Percentiles rank a stretch among this genome's conserved stretches.
These are phyloP conservation scores for Lodderomyces beijingensis DNA, from an alignment of 1,139 yeast genomes.

Conservation along the genomic window DNA sequence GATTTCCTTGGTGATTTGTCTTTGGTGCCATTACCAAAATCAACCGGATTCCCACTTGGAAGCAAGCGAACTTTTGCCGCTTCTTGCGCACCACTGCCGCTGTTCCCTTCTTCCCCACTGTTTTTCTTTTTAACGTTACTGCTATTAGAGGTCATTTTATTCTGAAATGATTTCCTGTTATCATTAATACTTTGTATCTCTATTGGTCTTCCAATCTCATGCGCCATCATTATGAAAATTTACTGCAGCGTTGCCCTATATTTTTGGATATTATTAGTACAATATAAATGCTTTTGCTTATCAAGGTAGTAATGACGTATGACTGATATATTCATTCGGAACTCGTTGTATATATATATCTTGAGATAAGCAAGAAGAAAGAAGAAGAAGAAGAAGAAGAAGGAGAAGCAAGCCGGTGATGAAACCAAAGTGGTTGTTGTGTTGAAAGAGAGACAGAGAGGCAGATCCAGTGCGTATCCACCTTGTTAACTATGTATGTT, in stretches of 20 bases:
- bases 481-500: no score
- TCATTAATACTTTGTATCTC: constrained; percentile 14
- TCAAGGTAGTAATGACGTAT: no score
- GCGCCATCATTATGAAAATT: constrained; percentile 35
- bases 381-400: not conserved
- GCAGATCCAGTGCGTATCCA: no score
- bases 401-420: not conserved
- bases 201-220: constrained; percentile 26
- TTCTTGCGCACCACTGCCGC: not conserved
- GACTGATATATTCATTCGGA: no score
- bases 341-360: no score
- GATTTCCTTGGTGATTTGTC: constrained; percentile 5
- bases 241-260: no score
- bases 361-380: no score
- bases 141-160: not conserved
- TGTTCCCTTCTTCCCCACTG: no score
- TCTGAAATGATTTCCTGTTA: constrained; percentile 2
- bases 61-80: constrained; percentile 19
- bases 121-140: constrained; percentile 1
- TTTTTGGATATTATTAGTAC: no score
- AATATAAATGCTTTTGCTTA: no score
- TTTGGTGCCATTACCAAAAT: constrained; percentile 29
- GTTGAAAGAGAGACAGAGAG: not conserved
- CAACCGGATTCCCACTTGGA: constrained; percentile 42
- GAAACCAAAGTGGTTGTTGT: no score